Base-by-base conservation (phyloP, 2,329 filamentous ascomycete genomes). In the Aspergillus vadensis region DNA sequence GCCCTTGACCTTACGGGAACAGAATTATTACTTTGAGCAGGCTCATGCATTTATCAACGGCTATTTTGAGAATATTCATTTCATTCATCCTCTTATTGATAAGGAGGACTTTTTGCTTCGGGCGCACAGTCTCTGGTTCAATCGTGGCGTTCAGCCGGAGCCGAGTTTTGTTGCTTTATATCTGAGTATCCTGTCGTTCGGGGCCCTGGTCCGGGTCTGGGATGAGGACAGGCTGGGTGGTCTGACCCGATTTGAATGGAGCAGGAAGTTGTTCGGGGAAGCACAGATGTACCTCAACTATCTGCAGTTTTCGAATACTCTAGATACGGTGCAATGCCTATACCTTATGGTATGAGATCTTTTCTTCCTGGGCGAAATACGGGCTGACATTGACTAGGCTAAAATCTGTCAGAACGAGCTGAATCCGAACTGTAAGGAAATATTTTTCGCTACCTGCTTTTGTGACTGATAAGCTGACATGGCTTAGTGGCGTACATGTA, bases 341-440 rank as follows among this genome's bases (percentile, higher is more conserved):
- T 79, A 82, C 61, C 72, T 82, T 6, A 74, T 83, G 74, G 79
- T 79, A 59, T 4, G n/a, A 23, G 1, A 5, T 12, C 1, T 1
- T 5, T 2, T 15, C n/a, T 12, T 5, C 3, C 1, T 12, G 12
- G n/a, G 4, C 21, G 7, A 27, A 19, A 12, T 27, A 8, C n/a
- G 52, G 32, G 38, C 51, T 60, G 21, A 65, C 27, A 5, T 41
- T 32, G 14, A 7, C 19, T 38, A 80, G 77, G 77, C 80, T 6
- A 82, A 82, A 65, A 75, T 82, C 4, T 82, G 79, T 61, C 81
- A 82, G 59, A 81, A 82, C 53, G 79, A 82, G 60, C 70, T 83
- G 4, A 81, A 81, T 54, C 79, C 79, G 5, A 79, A 82, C 59
- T 70, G 79, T 80, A 52, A 63, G 77, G 69, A 7, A 32, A 6